Conservation (phyloP, 2,329 filamentous ascomycete genomes). For the Aspergillus brunneoviolaceus region DNA sequence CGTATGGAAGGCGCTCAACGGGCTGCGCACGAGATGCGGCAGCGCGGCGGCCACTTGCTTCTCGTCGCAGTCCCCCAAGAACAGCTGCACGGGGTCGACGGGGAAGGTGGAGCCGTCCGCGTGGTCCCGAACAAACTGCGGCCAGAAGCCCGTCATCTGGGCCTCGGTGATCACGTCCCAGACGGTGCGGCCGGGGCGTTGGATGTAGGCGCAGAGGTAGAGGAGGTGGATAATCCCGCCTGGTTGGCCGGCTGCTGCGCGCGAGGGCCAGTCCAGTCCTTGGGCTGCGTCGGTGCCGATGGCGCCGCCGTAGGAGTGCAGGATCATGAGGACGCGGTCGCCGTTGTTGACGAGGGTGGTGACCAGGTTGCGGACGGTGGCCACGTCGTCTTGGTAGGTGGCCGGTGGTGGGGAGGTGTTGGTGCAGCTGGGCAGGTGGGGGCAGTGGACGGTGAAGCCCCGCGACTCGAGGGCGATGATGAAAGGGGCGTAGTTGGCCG, state of each 20-base stretch:
- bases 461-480: conserved; percentile 12
- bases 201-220: conserved; percentile 24
- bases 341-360: conserved; percentile 10
- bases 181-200: conserved; percentile 9
- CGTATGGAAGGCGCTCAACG: background rate
- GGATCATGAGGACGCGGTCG: conserved; percentile 20
- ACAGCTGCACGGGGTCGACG: background rate
- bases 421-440: conserved; percentile 19
- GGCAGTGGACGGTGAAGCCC: conserved; percentile 21
- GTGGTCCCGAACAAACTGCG: background rate
- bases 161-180: conserved; percentile 13
- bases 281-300: conserved; percentile 22
- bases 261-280: conserved; percentile 14
- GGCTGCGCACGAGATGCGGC: conserved; percentile 2
- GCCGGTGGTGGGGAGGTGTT: conserved; percentile 10
- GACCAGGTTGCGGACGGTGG: conserved; percentile 9
- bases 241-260: background rate
- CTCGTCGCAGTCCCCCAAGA: background rate
- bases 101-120: conserved; percentile 2
- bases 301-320: conserved; percentile 30
- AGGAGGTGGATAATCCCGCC: conserved; percentile 24
- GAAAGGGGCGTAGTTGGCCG: conserved; percentile 16
- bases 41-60: background rate
- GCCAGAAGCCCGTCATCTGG: conserved; percentile 10
- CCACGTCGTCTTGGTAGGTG: conserved; percentile 13